Percentiles rank a stretch among this genome's conserved stretches.
phyloP scores from a whole-genome alignment of 345 rosid genomes.

The Streptanthus diversifolius region DNA sequence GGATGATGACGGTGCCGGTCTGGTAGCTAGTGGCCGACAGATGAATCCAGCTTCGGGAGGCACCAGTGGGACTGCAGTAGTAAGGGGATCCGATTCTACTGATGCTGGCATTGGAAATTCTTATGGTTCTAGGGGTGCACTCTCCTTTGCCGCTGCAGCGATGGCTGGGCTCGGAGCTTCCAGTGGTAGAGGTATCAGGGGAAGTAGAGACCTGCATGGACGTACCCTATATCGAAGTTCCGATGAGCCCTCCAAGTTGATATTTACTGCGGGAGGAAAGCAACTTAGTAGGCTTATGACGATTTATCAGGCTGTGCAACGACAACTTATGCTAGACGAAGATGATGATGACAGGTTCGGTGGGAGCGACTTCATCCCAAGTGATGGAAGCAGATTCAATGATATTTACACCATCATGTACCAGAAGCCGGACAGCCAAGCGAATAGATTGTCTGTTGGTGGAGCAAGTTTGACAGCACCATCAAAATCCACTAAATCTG shows the following conservation, averaged over 20 bases:
- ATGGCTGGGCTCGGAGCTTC: constrained; percentile 97
- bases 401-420: constrained; percentile 88
- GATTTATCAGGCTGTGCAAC: constrained; percentile 96
- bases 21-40: constrained; percentile 55
- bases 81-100: constrained; percentile 68
- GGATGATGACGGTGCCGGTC: constrained; percentile 52
- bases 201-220: constrained; percentile 89
- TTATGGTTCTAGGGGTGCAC: constrained; percentile 87
- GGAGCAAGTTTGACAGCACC: constrained; percentile 51
- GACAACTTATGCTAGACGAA: constrained; percentile 83
- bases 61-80: constrained; percentile 67
- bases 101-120: constrained; percentile 65
- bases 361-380: constrained; percentile 72
- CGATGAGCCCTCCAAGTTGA: constrained; percentile 70
- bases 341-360: constrained; percentile 89
- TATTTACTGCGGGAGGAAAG: constrained; percentile 85
- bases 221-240: constrained; percentile 59
- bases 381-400: constrained; percentile 86
- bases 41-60: constrained; percentile 71
- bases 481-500: constrained; percentile 55
- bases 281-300: constrained; percentile 92
- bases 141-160: constrained; percentile 97
- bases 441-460: constrained; percentile 60
- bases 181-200: constrained; percentile 89
- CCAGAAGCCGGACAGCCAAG: constrained; percentile 82